A percentile compares a stretch with the other conserved stretches of the same genome.
Conservation (phyloP, 129 eudicot species). For the Dittrichia graveolens region DNA sequence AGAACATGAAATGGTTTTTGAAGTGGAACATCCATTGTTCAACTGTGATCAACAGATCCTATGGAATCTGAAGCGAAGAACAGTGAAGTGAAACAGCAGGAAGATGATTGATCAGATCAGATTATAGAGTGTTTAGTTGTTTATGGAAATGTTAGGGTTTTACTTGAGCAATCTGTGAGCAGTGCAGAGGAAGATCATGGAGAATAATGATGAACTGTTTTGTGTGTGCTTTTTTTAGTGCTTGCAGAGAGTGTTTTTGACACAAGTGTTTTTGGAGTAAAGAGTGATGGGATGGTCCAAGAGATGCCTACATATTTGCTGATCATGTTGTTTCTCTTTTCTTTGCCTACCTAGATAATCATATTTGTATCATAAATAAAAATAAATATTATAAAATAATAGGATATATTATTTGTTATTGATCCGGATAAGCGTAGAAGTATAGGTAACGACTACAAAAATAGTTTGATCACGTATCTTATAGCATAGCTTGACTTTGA, state of each 20-base stretch:
- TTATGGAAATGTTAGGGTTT: constrained; percentile 8
- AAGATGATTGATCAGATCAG: neutral
- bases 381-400: neutral
- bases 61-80: constrained; percentile 4
- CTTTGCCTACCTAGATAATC: neutral
- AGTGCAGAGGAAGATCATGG: neutral
- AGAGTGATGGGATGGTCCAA: constrained; percentile 22
- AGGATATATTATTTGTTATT: no score
- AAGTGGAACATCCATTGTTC: constrained; percentile 18
- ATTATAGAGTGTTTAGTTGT: neutral
- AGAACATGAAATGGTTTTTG: constrained; percentile 15
- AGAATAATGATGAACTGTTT: neutral
- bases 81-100: neutral
- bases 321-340: neutral
- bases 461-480: no score
- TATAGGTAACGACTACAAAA: no score
- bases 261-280: constrained; percentile 21
- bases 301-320: constrained; percentile 13
- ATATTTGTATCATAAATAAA: neutral
- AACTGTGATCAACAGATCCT: neutral
- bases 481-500: no score
- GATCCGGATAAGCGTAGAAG: no score
- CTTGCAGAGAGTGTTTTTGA: neutral
- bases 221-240: neutral
- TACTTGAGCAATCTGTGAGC: neutral